These are phyloP conservation scores for Thielaviopsis ethacetica DNA, from an alignment of 2,329 filamentous ascomycete genomes.

Conservation along the genomic window DNA sequence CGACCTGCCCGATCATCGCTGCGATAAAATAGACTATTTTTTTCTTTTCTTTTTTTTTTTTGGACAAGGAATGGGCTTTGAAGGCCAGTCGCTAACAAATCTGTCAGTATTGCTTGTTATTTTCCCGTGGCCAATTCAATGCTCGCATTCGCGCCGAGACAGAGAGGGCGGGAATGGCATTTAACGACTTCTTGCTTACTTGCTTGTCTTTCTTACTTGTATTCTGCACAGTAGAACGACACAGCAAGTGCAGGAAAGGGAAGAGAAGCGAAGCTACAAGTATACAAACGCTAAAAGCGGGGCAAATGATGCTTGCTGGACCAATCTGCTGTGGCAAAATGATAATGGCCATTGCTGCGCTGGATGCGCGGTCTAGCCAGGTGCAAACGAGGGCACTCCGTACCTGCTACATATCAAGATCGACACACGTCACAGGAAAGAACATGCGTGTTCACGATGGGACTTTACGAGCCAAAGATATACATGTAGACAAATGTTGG, in stretches of 20 bases:
- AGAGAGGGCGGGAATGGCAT: too few relatives aligned
- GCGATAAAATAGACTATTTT: not conserved
- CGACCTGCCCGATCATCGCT: constrained; percentile 3
- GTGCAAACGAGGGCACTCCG: not conserved
- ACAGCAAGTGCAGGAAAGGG: not conserved
- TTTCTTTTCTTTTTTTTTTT: not conserved
- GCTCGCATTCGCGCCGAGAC: too few relatives aligned
- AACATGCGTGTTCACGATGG: too few relatives aligned
- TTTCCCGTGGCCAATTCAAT: too few relatives aligned
- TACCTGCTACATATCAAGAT: not conserved
- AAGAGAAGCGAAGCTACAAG: too few relatives aligned
- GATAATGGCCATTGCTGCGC: not conserved
- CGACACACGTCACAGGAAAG: not conserved
- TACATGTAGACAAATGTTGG: too few relatives aligned
- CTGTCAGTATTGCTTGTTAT: too few relatives aligned
- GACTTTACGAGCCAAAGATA: too few relatives aligned
- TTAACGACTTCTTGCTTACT: too few relatives aligned
- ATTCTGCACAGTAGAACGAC: not conserved
- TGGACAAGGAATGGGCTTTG: not conserved
- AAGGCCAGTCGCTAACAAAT: too few relatives aligned
- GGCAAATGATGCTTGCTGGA: not conserved
- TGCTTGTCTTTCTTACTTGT: too few relatives aligned
- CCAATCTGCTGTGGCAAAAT: not conserved
- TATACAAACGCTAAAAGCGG: not conserved
- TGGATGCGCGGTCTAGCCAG: not conserved